Evolutionary conservation across 31 red algal species (phyloP), one percentile per base, ranked within the genome.

Genomic region (Odonthalia washingtoniensis): DNA sequence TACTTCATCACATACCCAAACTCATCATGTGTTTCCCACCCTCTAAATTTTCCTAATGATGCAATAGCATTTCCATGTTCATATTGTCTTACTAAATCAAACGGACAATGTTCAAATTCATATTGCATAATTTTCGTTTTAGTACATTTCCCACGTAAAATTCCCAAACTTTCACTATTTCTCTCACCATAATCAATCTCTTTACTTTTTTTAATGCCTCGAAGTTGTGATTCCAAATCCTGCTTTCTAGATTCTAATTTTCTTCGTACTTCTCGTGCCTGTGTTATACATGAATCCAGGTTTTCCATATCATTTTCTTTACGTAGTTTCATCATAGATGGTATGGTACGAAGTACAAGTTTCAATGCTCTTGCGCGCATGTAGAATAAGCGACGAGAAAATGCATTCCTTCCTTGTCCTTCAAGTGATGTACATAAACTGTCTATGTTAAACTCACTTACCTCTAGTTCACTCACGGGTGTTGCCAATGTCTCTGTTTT

Each of bases 71-170:
- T 32, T 18, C 93, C 80, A 45, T 81, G 57, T 72, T 95, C 93
- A 62, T 83, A 95, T 78, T 95, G 93, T 36, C 62, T 33, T n/a
- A 90, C 82, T 12, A 45, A 31, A 49, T 89, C 89, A 80, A 95
- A 90, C 46, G 70, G 5, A 44, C 93, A 95, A 5, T 87, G 40
- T 53, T 95, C 93, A 69, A 89, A 95, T 52, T 95, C 93, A 80
- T 95, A 95, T 60, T 89, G 86, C 17, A 72, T 77, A 28, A 89
- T 36, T 12, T 70, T 85, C 26, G 73, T 62, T 40, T 72, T 63
- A 9, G 65, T 80, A 73, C 92, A 96, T 31, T 78, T 89, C 46
- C 88, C 94, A 39, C 79, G 86, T 5, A 96, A 75, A 4, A 52
- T 77, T 38, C 90, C 78, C 52, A 92, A 65, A 6, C 72, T 83